Conservation (phyloP, 768 basidiomycete genomes). For the Tulasnella sp. region DNA sequence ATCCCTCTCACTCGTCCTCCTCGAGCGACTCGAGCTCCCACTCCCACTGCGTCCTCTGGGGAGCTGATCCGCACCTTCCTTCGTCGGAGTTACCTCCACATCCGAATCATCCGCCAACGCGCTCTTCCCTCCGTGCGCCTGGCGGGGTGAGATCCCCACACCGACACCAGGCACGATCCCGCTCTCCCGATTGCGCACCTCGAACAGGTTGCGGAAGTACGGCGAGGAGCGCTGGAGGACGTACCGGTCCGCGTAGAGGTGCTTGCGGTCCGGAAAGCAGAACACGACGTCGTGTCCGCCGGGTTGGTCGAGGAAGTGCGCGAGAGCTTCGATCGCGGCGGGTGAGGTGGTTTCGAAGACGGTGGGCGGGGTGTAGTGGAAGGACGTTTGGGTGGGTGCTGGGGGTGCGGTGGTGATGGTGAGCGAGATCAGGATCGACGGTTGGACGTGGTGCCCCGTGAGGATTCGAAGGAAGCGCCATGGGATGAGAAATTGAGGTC, state of each 20-base stretch:
- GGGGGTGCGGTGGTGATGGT: not conserved
- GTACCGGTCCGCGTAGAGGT: constrained; percentile 11
- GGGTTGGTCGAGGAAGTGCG: constrained; percentile 9
- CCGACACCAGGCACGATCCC: not conserved
- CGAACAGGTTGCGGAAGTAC: not conserved
- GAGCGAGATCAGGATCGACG: not conserved
- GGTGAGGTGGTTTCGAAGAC: constrained; percentile 11
- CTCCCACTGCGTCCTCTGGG: not conserved
- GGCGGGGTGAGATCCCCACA: not conserved
- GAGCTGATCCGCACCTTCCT: not conserved
- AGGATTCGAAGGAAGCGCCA: not conserved
- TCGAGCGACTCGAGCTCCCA: not conserved
- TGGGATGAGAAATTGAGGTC: not conserved
- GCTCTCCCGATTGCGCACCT: not conserved
- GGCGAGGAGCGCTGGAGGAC: constrained; percentile 5
- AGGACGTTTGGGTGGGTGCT: not conserved
- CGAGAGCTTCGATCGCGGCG: constrained; percentile 1
- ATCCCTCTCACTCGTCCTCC: not conserved
- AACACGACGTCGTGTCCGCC: constrained; percentile 13
- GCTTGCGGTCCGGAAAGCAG: constrained; percentile 7
- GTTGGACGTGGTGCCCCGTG: not conserved
- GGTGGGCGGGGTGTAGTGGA: not conserved
- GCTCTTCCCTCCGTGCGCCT: not conserved
- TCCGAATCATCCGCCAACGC: constrained; percentile 6
- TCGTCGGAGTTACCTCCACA: not conserved